Evolutionary conservation across 768 basidiomycete species (phyloP).

Genomic region (Tulasnella sp.): DNA sequence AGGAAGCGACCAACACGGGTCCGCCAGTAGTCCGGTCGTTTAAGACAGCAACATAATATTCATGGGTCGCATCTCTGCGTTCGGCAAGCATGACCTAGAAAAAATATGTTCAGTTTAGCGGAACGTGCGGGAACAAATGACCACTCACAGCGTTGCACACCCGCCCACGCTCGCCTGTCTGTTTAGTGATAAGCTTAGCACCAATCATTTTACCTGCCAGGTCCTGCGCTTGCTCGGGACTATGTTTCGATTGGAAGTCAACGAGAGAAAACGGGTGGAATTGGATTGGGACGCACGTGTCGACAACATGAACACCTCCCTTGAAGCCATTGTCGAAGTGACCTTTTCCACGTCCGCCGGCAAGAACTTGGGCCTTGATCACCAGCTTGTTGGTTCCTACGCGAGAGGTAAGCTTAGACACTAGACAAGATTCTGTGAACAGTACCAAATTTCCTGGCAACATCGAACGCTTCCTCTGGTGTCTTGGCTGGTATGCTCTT

Average conservation of each 20-base stretch:
- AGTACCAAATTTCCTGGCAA: conserved; percentile 79
- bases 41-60: conserved; percentile 95
- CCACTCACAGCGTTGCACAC: conserved; percentile 77
- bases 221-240: conserved; percentile 80
- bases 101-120: not conserved
- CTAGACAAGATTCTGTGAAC: not conserved
- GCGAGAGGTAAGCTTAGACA: not conserved
- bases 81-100: conserved; percentile 93
- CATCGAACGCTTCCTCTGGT: conserved; percentile 78
- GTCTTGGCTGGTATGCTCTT: conserved; percentile 80
- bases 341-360: conserved; percentile 97
- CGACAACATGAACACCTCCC: conserved; percentile 92
- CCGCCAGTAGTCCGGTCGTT: conserved; percentile 86
- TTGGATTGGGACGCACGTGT: conserved; percentile 43
- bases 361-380: conserved; percentile 97
- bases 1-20: conserved; percentile 86
- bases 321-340: conserved; percentile 92
- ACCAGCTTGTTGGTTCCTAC: conserved; percentile 70
- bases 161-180: conserved; percentile 86
- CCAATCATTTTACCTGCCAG: conserved; percentile 90
- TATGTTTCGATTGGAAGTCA: conserved; percentile 25
- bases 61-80: conserved; percentile 83
- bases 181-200: conserved; percentile 92
- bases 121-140: not conserved
- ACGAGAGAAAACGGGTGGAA: not conserved